Conservation (phyloP, 2,329 filamentous ascomycete genomes). For the Alternaria triticina region DNA sequence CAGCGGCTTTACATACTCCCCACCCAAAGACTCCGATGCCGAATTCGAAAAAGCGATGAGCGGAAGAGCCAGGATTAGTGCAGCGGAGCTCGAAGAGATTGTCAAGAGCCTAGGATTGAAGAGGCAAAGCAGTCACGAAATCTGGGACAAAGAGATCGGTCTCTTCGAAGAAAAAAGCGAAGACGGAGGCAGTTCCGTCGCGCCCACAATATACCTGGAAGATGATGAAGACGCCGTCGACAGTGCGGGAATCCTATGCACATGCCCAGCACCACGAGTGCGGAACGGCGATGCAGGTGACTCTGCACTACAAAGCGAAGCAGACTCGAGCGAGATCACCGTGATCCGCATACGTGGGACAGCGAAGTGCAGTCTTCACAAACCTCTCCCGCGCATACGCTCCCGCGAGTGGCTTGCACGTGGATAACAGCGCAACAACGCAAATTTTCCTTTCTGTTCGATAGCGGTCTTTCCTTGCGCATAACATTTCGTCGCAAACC, state of each 20-base stretch:
- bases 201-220: not conserved
- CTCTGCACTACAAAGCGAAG: not conserved
- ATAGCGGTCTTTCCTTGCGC: not conserved
- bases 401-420: not conserved
- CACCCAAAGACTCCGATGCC: not conserved
- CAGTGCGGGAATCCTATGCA: not conserved
- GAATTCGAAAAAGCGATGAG: not conserved
- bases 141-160: not conserved
- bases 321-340: conserved; percentile 2
- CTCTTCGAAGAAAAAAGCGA: not conserved
- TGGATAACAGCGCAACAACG: not conserved
- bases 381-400: not conserved
- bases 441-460: not conserved
- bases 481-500: not conserved
- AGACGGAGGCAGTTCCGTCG: not conserved
- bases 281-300: not conserved
- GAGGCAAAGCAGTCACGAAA: not conserved
- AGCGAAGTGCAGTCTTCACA: not conserved
- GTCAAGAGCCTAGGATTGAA: not conserved
- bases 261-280: not conserved
- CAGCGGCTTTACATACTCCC: conserved; percentile 25
- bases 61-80: not conserved
- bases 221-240: not conserved
- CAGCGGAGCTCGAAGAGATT: conserved; percentile 2
- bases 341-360: not conserved